Conservation (phyloP, 2,329 filamentous ascomycete species). For the Colletotrichum horii region DNA sequence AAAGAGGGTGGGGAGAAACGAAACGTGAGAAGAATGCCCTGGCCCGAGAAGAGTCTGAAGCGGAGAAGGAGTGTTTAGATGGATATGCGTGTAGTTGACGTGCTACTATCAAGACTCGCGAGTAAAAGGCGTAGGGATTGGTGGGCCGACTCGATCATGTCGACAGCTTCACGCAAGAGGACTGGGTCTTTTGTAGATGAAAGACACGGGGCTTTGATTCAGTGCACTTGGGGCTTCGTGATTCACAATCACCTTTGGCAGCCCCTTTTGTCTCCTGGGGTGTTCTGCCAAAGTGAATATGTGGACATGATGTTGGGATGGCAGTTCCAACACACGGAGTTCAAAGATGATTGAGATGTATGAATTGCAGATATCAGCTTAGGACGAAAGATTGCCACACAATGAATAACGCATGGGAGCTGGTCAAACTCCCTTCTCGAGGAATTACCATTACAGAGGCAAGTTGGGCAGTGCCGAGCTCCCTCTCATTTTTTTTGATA, state of each 20-base stretch:
- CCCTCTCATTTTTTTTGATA: background rate
- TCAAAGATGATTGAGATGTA: background rate
- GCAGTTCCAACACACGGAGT: background rate
- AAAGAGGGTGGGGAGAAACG: background rate
- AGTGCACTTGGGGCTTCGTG: background rate
- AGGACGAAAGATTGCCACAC: background rate
- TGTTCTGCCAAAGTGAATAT: background rate
- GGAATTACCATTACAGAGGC: background rate
- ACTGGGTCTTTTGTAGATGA: background rate
- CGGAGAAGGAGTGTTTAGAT: background rate
- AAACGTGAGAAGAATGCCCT: background rate
- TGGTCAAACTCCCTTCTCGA: background rate
- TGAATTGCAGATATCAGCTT: background rate
- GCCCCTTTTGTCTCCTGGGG: background rate
- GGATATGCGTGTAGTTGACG: background rate
- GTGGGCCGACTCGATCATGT: background rate
- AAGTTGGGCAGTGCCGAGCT: too few species aligned
- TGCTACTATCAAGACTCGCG: background rate
- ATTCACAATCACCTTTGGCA: background rate
- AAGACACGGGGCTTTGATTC: background rate
- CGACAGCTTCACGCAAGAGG: background rate
- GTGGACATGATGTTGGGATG: background rate
- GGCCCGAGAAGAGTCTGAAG: background rate
- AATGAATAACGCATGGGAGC: background rate
- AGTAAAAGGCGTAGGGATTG: background rate